These are phyloP conservation scores for Alternaria infectoria DNA, from an alignment of 2,329 filamentous ascomycete species.

Conservation along the genomic window DNA sequence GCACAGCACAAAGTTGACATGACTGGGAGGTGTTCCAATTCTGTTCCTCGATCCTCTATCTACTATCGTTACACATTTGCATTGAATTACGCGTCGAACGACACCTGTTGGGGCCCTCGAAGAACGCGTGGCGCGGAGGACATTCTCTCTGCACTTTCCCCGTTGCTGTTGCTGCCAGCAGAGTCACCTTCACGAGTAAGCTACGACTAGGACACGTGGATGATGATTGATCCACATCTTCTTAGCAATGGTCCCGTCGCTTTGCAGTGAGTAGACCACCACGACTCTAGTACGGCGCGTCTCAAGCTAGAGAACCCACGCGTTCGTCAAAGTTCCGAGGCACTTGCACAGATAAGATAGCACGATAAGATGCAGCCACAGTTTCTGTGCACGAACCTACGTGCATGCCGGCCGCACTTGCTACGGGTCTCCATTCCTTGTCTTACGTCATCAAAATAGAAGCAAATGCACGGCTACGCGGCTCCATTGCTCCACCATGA, in stretches of 20 bases:
- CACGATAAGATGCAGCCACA: conserved; percentile 9
- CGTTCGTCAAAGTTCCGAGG: not conserved
- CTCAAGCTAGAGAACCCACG: not conserved
- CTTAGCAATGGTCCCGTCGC: not conserved
- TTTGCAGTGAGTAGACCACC: not conserved
- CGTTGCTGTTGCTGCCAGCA: not conserved
- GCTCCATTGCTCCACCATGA: conserved; percentile 10
- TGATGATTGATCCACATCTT: not conserved
- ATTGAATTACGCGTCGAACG: not conserved
- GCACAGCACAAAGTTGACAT: not conserved
- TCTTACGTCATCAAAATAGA: conserved; percentile 16
- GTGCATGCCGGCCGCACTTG: not conserved
- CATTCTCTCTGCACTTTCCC: not conserved
- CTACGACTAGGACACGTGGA: not conserved
- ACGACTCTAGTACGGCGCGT: not conserved
- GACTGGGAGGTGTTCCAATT: not conserved
- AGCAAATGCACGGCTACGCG: conserved; percentile 12
- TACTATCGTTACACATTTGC: not conserved
- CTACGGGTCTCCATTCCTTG: conserved; percentile 1
- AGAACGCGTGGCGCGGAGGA: not conserved
- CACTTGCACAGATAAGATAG: not conserved
- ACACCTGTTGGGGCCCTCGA: not conserved
- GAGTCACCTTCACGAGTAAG: not conserved
- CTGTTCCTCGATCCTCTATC: not conserved
- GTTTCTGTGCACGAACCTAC: not conserved